phyloP scores from a whole-genome alignment of 345 rosid genomes.

The Conringia planisiliqua region DNA sequence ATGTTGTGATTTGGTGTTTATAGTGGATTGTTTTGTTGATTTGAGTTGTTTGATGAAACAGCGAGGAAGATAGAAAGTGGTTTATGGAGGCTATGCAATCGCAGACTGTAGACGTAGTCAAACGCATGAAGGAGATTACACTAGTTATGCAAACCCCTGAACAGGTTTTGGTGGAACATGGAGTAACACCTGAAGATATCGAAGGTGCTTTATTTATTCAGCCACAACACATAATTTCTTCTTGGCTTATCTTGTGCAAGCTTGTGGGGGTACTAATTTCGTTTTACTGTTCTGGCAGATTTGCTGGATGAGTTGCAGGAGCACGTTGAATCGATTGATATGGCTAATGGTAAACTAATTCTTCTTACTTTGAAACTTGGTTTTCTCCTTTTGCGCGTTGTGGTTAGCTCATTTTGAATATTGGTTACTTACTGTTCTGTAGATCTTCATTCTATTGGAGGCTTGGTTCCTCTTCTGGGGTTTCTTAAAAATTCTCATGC shows the following conservation, averaged over 20 bases:
- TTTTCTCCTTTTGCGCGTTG: neutral
- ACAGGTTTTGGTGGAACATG: conserved; percentile 72
- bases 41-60: conserved; percentile 25
- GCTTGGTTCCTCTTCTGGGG: conserved; percentile 33
- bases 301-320: conserved; percentile 41
- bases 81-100: conserved; percentile 98
- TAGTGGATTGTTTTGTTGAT: conserved; percentile 9
- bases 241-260: neutral
- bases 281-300: conserved; percentile 15
- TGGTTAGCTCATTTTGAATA: neutral
- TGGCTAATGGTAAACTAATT: conserved; percentile 37
- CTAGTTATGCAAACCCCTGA: conserved; percentile 82
- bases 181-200: conserved; percentile 74
- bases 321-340: conserved; percentile 38
- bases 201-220: conserved; percentile 49
- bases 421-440: neutral
- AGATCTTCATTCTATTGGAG: conserved; percentile 38
- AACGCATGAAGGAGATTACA: conserved; percentile 96
- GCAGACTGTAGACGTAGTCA: conserved; percentile 68
- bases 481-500: conserved; percentile 49
- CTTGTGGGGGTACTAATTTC: neutral
- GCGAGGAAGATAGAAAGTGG: conserved; percentile 96
- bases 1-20: neutral
- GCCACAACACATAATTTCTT: neutral
- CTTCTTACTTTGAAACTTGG: neutral